Evolutionary conservation across 139 green algal species (phyloP).

Genomic region (Chlorella sp.): DNA sequence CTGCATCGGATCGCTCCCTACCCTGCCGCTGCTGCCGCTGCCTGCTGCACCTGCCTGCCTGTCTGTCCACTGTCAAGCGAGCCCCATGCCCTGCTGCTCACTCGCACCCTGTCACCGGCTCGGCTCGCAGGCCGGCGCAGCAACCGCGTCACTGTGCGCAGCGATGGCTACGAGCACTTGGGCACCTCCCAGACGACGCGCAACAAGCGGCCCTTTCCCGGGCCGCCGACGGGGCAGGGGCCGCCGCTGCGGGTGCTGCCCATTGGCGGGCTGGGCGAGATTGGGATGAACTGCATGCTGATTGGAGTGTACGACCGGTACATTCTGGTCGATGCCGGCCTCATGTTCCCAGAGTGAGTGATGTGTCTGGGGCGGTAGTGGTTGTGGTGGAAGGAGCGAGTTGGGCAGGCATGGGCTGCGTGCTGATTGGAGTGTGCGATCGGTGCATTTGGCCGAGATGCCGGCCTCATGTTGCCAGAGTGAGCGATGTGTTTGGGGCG

Average conservation of each 20-base stretch:
- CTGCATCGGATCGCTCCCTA: too few species aligned
- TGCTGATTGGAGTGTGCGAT: constrained; percentile 94
- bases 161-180: constrained; percentile 81
- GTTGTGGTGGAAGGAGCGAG: constrained; percentile 58
- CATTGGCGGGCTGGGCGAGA: constrained; percentile 98
- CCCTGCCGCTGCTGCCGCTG: background rate
- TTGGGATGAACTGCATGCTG: constrained; percentile 99
- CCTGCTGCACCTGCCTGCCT: too few species aligned
- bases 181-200: constrained; percentile 63
- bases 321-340: constrained; percentile 97
- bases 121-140: background rate
- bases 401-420: constrained; percentile 99
- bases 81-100: too few species aligned
- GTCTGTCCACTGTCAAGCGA: too few species aligned
- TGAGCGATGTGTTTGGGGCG: constrained; percentile 61
- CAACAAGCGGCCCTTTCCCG: constrained; percentile 57
- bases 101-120: background rate
- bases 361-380: too few species aligned
- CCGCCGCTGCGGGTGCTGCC: constrained; percentile 93
- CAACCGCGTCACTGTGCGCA: constrained; percentile 11
- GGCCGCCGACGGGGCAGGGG: constrained; percentile 72
- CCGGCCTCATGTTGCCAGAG: constrained; percentile 99
- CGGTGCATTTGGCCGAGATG: constrained; percentile 99
- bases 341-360: constrained; percentile 98
- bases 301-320: constrained; percentile 95